Evolutionary conservation across 164 flowering plant species (phyloP).

Genomic region (Kingdonia uniflora): DNA sequence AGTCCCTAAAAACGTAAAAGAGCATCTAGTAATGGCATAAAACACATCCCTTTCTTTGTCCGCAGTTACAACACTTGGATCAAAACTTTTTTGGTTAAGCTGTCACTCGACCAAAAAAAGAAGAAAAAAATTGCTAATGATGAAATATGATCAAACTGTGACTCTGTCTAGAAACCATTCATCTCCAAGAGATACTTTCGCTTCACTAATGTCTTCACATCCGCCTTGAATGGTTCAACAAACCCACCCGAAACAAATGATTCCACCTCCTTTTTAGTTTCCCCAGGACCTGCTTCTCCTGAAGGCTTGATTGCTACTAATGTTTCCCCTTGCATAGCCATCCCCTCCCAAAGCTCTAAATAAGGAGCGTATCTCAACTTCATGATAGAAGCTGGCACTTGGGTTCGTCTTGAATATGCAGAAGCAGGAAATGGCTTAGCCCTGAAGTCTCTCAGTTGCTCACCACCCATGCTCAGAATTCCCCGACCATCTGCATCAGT

Average conservation of each 20-base stretch:
- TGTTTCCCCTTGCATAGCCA: slow-evolving; percentile 4
- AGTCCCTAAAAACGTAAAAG: too few relatives aligned
- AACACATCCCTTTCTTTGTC: too few relatives aligned
- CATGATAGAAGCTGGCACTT: slow-evolving; percentile 4
- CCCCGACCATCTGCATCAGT: slow-evolving; percentile 8
- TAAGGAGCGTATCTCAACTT: slow-evolving; percentile 3
- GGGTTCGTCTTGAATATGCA: not conserved
- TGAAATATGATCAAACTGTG: too few relatives aligned
- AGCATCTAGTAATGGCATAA: too few relatives aligned
- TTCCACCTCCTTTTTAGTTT: slow-evolving; percentile 7
- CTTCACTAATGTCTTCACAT: slow-evolving; percentile 25
- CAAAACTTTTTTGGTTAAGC: too few relatives aligned
- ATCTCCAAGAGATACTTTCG: slow-evolving; percentile 22
- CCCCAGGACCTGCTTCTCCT: not conserved
- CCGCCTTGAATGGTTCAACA: slow-evolving; percentile 23
- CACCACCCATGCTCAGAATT: slow-evolving; percentile 2
- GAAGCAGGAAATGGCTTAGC: slow-evolving; percentile 1
- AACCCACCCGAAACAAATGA: slow-evolving; percentile 21
- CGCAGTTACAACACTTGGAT: too few relatives aligned
- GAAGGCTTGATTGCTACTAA: slow-evolving; percentile 4
- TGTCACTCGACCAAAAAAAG: too few relatives aligned
- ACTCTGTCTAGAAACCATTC: slow-evolving; percentile 7
- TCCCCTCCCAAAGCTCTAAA: slow-evolving; percentile 2
- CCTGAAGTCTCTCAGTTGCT: slow-evolving; percentile 4
- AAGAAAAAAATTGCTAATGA: too few relatives aligned